Conservation (phyloP, 2,329 filamentous ascomycete species). For the Didymella pinodella region DNA sequence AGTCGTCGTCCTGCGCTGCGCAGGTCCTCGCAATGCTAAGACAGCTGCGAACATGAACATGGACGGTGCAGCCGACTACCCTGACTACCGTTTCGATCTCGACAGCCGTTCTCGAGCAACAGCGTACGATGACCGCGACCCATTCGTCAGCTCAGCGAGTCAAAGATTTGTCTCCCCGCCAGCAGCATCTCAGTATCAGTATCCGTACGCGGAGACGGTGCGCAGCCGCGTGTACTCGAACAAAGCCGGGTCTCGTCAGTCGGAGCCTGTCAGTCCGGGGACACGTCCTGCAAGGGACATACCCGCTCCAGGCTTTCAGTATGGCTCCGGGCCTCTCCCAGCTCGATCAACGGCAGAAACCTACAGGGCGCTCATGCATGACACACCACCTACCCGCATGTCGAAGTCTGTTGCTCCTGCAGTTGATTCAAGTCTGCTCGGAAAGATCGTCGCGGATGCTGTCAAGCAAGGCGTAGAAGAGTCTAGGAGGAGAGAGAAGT, state of each 20-base stretch:
- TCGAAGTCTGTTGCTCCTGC: conserved; percentile 2
- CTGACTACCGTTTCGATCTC: conserved; percentile 23
- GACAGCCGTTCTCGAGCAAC: conserved; percentile 22
- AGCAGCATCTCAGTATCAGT: conserved; percentile 16
- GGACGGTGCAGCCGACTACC: conserved; percentile 38
- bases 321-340: conserved; percentile 41
- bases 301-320: conserved; percentile 30
- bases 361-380: conserved; percentile 6
- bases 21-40: conserved; percentile 34
- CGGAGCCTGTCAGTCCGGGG: conserved; percentile 22
- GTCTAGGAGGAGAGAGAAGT: conserved; percentile 17
- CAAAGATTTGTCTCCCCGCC: conserved; percentile 15
- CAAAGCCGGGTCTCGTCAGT: conserved; percentile 15
- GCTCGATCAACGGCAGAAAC: background rate
- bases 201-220: conserved; percentile 24
- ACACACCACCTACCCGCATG: background rate
- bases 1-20: conserved; percentile 57
- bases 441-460: conserved; percentile 27
- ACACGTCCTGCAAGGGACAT: conserved; percentile 13
- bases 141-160: background rate
- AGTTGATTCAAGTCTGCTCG: conserved; percentile 29
- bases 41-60: conserved; percentile 35
- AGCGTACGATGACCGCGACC: conserved; percentile 31
- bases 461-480: conserved; percentile 36
- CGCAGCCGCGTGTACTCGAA: conserved; percentile 1